Percentiles rank a stretch among this genome's conserved stretches.
Evolutionary conservation across 2,329 filamentous ascomycete genomes (phyloP).

Genomic region (Metarhizium brunneum): DNA sequence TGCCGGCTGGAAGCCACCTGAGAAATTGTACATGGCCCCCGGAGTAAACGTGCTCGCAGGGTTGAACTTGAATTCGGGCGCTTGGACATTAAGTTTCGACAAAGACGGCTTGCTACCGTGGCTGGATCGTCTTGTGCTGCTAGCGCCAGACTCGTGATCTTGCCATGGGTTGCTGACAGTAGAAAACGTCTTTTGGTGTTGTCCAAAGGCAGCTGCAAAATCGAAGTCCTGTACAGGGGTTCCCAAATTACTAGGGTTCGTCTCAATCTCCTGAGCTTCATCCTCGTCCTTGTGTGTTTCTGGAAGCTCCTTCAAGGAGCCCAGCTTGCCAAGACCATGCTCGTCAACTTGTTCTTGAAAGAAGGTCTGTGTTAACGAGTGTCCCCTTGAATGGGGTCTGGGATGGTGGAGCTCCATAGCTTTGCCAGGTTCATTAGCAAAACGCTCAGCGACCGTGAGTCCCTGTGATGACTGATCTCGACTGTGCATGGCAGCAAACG

Average conservation of each 20-base stretch:
- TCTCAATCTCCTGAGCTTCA: slow-evolving; percentile 59
- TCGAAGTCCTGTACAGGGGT: slow-evolving; percentile 49
- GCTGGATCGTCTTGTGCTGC: slow-evolving; percentile 29
- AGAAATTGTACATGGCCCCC: slow-evolving; percentile 38
- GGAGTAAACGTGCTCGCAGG: slow-evolving; percentile 42
- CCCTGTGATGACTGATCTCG: slow-evolving; percentile 40
- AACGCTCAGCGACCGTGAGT: slow-evolving; percentile 39
- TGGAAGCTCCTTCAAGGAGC: slow-evolving; percentile 30
- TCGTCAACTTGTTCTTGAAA: slow-evolving; percentile 35
- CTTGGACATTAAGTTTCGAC: slow-evolving; percentile 79
- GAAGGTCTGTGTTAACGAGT: slow-evolving; percentile 60
- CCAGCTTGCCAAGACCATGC: slow-evolving; percentile 29
- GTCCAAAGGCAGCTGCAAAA: slow-evolving; percentile 31
- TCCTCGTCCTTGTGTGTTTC: slow-evolving; percentile 30
- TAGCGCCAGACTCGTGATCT: slow-evolving; percentile 34
- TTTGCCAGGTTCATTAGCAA: slow-evolving; percentile 43
- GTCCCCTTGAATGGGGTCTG: slow-evolving; percentile 63
- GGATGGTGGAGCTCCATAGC: slow-evolving; percentile 59
- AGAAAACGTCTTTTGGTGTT: slow-evolving; percentile 47
- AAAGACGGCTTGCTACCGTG: slow-evolving; percentile 62
- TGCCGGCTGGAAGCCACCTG: slow-evolving; percentile 37
- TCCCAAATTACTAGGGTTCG: slow-evolving; percentile 63
- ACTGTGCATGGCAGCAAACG: slow-evolving; percentile 23
- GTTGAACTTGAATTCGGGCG: slow-evolving; percentile 80
- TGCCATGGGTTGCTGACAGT: slow-evolving; percentile 55